A percentile compares a stretch with the other conserved stretches of the same genome.
Evolutionary conservation across 371 early-diverging fungal species (phyloP).

Genomic region (Syncephalastrum monosporum): DNA sequence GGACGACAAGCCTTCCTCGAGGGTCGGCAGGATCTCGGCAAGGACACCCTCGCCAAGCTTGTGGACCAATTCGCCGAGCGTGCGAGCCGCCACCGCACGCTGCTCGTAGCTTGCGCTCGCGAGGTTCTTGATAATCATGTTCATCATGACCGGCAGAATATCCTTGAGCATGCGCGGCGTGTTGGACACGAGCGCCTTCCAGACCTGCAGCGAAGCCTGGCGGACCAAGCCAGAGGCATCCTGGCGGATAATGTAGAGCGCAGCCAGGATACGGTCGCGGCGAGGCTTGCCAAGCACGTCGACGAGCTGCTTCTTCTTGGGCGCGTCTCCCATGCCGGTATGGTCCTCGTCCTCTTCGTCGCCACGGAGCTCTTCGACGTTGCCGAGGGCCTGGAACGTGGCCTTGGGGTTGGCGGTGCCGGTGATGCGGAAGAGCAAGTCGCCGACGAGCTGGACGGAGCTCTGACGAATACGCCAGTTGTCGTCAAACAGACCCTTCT

Average conservation of each 20-base stretch:
- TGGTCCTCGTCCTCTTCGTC: conserved; percentile 62
- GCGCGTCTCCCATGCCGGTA: conserved; percentile 54
- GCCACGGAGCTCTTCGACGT: conserved; percentile 37
- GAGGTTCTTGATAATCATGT: conserved; percentile 79
- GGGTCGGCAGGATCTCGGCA: conserved; percentile 84
- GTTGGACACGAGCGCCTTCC: conserved; percentile 94
- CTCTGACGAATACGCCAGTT: conserved; percentile 97
- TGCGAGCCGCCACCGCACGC: conserved; percentile 83
- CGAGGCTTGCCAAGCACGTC: conserved; percentile 86
- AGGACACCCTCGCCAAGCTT: conserved; percentile 92
- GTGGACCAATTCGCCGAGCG: conserved; percentile 92
- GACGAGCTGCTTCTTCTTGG: conserved; percentile 72
- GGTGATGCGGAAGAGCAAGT: conserved; percentile 89
- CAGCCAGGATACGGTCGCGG: conserved; percentile 85
- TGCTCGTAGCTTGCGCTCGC: conserved; percentile 73
- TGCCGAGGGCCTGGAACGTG: conserved; percentile 37
- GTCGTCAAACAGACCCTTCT: conserved; percentile 84
- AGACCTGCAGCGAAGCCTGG: conserved; percentile 86
- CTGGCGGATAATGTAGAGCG: conserved; percentile 89
- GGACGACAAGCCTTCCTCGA: conserved; percentile 77
- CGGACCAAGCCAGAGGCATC: conserved; percentile 86
- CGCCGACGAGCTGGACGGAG: conserved; percentile 94
- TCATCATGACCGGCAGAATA: conserved; percentile 86
- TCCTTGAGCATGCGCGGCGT: conserved; percentile 97
- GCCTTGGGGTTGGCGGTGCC: conserved; percentile 71